These are phyloP conservation scores for Fonsecaea monophora DNA, from an alignment of 2,329 filamentous ascomycete species.

Conservation along the genomic window DNA sequence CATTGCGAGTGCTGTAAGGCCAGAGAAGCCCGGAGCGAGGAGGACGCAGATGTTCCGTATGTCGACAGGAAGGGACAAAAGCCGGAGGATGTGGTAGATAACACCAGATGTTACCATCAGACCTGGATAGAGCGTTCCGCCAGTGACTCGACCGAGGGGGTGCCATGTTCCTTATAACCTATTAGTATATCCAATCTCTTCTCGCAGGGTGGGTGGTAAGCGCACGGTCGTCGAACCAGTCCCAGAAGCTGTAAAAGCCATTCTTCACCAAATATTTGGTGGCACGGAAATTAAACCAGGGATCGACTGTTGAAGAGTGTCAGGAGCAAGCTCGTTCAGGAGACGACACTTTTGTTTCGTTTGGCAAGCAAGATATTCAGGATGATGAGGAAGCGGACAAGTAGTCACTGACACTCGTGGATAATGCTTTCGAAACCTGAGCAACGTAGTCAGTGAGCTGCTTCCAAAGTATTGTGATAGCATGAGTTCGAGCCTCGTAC, in stretches of 20 bases:
- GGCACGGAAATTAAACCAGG: constrained; percentile 99
- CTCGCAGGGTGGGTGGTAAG: constrained; percentile 10
- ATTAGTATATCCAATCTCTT: constrained; percentile 26
- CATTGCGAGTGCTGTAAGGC: constrained; percentile 87
- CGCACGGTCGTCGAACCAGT: constrained; percentile 96
- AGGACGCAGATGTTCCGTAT: constrained; percentile 99
- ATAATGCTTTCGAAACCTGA: constrained; percentile 98
- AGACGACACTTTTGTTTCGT: neutral
- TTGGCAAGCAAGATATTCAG: constrained; percentile 3
- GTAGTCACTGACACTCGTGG: constrained; percentile 85
- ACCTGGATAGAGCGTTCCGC: constrained; percentile 97
- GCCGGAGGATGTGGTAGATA: constrained; percentile 92
- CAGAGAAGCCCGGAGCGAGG: constrained; percentile 91
- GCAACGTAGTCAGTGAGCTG: constrained; percentile 19
- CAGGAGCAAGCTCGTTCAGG: constrained; percentile 36
- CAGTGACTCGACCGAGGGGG: constrained; percentile 95
- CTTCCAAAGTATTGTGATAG: neutral
- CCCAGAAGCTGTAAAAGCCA: constrained; percentile 99
- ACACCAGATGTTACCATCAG: constrained; percentile 98
- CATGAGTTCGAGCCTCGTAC: constrained; percentile 47
- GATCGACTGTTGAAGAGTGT: constrained; percentile 74
- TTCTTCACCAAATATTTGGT: constrained; percentile 96
- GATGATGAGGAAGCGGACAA: constrained; percentile 26
- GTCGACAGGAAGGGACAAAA: constrained; percentile 89
- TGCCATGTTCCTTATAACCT: constrained; percentile 81